These are phyloP conservation scores for Coniochaeta sp. DNA, from an alignment of 2,329 filamentous ascomycete genomes.

Conservation along the genomic window DNA sequence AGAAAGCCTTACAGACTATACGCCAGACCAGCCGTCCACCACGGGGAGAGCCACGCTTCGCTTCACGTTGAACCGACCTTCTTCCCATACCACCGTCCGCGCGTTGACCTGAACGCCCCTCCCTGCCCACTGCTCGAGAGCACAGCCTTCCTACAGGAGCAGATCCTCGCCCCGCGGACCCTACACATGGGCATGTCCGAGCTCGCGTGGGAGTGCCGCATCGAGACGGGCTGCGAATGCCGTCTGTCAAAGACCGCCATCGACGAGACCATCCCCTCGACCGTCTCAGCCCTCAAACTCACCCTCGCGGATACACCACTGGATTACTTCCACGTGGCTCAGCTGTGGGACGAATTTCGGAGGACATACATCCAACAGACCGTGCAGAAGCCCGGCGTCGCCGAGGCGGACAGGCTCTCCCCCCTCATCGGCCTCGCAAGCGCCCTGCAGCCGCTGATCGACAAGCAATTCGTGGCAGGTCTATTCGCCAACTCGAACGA, in stretches of 20 bases:
- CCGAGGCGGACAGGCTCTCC: neutral
- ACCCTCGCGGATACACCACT: neutral
- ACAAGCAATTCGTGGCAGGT: neutral
- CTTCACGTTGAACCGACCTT: neutral
- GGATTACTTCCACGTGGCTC: neutral
- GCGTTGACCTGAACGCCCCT: neutral
- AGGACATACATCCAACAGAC: neutral
- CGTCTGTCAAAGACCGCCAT: neutral
- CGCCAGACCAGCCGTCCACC: neutral
- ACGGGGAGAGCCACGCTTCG: neutral
- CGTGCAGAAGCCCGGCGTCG: too few relatives aligned
- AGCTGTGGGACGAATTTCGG: neutral
- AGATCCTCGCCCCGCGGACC: neutral
- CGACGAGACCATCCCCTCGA: neutral
- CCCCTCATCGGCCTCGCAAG: constrained; percentile 1
- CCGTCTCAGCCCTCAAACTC: neutral
- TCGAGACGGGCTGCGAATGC: neutral
- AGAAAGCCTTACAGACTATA: neutral
- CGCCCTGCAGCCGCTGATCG: neutral
- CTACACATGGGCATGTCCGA: constrained; percentile 1
- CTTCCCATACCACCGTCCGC: neutral
- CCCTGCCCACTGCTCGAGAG: neutral
- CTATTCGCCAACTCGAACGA: neutral
- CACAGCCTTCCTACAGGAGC: neutral
- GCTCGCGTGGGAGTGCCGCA: neutral